Conservation (phyloP, 495 filamentous ascomycete genomes). For the Penicillium coprophilum region DNA sequence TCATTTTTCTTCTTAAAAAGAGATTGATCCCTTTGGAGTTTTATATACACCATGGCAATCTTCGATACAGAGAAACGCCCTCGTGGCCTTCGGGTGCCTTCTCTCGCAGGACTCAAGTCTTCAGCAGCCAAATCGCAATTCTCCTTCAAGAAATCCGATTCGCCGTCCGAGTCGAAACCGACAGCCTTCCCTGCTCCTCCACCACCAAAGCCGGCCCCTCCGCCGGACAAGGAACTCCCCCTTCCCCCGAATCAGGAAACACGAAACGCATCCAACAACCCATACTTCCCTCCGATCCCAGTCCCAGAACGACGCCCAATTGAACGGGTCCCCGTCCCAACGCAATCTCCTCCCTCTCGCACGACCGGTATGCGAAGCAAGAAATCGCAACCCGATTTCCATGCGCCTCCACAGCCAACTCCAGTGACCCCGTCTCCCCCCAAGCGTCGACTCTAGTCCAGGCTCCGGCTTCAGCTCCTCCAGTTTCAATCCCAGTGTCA, state of each 20-base stretch:
- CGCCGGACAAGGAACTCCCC: slow-evolving; percentile 38
- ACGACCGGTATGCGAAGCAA: slow-evolving; percentile 8
- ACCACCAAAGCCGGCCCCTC: slow-evolving; percentile 18
- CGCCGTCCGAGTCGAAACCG: slow-evolving; percentile 7
- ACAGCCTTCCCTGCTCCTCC: slow-evolving; percentile 15
- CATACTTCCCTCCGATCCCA: slow-evolving; percentile 9
- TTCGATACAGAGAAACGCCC: slow-evolving; percentile 44
- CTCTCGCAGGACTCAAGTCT: slow-evolving; percentile 37
- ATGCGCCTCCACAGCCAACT: background rate
- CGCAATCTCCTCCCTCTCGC: slow-evolving; percentile 7
- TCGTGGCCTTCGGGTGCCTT: slow-evolving; percentile 41
- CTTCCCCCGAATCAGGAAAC: slow-evolving; percentile 25
- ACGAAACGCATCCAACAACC: slow-evolving; percentile 11
- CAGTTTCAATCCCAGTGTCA: background rate
- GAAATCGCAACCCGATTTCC: slow-evolving; percentile 6
- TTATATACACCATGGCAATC: slow-evolving; percentile 29
- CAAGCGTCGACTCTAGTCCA: background rate
- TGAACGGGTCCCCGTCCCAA: slow-evolving; percentile 8
- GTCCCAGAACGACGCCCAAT: slow-evolving; percentile 10
- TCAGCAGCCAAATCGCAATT: slow-evolving; percentile 24
- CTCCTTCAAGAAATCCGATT: slow-evolving; percentile 25
- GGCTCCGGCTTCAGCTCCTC: background rate
- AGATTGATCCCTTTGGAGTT: no score
- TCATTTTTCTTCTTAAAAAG: no score
- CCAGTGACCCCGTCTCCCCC: slow-evolving; percentile 1